Conservation (phyloP, 352 stramenopile genomes). For the Hyaloperonospora brassicae region DNA sequence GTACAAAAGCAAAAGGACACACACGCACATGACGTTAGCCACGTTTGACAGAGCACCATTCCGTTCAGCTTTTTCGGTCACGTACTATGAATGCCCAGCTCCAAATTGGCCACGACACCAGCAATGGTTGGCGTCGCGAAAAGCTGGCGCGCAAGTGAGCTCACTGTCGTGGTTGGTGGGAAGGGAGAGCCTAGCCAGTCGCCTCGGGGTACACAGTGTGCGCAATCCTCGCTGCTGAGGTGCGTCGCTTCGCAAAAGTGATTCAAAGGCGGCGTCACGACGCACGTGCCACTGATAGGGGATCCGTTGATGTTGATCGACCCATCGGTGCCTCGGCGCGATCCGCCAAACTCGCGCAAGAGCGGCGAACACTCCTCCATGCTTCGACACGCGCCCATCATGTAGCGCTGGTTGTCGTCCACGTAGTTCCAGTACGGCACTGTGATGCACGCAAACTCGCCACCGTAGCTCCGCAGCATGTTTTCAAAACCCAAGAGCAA, state of each 20-base stretch:
- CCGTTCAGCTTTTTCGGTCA: neutral
- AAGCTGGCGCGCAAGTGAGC: slow-evolving; percentile 66
- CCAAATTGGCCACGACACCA: slow-evolving; percentile 53
- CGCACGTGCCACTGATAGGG: slow-evolving; percentile 50
- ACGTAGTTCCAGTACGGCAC: slow-evolving; percentile 86
- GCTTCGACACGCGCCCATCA: slow-evolving; percentile 47
- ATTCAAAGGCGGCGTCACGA: slow-evolving; percentile 34
- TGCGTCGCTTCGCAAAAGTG: slow-evolving; percentile 75
- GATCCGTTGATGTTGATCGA: slow-evolving; percentile 63
- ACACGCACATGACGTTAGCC: slow-evolving; percentile 9
- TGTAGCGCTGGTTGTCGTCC: slow-evolving; percentile 65
- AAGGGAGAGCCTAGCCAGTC: slow-evolving; percentile 47
- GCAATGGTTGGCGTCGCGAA: slow-evolving; percentile 62
- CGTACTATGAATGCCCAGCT: slow-evolving; percentile 74
- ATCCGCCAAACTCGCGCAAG: slow-evolving; percentile 64
- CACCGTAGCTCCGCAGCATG: slow-evolving; percentile 71
- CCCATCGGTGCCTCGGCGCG: slow-evolving; percentile 22
- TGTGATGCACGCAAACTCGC: slow-evolving; percentile 78
- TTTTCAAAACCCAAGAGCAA: slow-evolving; percentile 82
- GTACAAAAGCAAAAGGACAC: slow-evolving; percentile 5
- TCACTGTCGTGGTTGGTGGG: slow-evolving; percentile 59
- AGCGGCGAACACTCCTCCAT: slow-evolving; percentile 71
- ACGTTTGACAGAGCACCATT: neutral
- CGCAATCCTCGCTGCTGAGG: slow-evolving; percentile 30
- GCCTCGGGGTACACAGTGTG: slow-evolving; percentile 63